A percentile compares a stretch with the other conserved stretches of the same genome.
Evolutionary conservation across 805 yeast species (phyloP).

Genomic region (Candida nanaspora): DNA sequence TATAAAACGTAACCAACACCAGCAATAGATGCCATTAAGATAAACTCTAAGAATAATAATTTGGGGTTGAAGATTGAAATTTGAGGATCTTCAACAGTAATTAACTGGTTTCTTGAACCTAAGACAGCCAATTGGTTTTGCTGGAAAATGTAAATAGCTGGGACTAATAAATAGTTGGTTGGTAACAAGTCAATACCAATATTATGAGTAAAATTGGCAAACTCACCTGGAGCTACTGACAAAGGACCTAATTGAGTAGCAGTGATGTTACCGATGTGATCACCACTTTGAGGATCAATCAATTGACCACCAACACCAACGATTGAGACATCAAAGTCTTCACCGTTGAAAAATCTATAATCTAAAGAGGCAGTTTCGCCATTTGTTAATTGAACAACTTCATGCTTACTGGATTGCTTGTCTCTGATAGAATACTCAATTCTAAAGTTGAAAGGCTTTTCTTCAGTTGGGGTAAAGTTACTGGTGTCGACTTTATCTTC

Average conservation of each 20-base stretch:
- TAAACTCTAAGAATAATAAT: constrained; percentile 52
- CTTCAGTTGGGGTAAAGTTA: constrained; percentile 24
- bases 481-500: constrained; percentile 9
- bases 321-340: constrained; percentile 41
- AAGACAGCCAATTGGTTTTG: constrained; percentile 45
- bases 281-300: constrained; percentile 46
- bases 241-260: constrained; percentile 59
- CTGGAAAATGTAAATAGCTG: constrained; percentile 47
- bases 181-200: constrained; percentile 53
- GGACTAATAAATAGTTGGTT: constrained; percentile 46
- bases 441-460: constrained; percentile 36
- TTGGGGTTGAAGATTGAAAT: constrained; percentile 70
- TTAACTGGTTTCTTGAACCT: constrained; percentile 50
- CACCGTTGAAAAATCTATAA: constrained; percentile 48
- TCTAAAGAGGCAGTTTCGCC: constrained; percentile 47
- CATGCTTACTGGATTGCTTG: constrained; percentile 30
- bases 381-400: constrained; percentile 35
- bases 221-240: constrained; percentile 40
- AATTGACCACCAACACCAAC: constrained; percentile 68
- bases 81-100: constrained; percentile 54
- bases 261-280: constrained; percentile 53
- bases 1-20: constrained; percentile 42
- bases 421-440: constrained; percentile 44
- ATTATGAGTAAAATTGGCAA: constrained; percentile 46
- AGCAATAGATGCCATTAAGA: constrained; percentile 43